phyloP scores from a whole-genome alignment of 2,329 filamentous ascomycete species.

The Chaetomium strumarium region DNA sequence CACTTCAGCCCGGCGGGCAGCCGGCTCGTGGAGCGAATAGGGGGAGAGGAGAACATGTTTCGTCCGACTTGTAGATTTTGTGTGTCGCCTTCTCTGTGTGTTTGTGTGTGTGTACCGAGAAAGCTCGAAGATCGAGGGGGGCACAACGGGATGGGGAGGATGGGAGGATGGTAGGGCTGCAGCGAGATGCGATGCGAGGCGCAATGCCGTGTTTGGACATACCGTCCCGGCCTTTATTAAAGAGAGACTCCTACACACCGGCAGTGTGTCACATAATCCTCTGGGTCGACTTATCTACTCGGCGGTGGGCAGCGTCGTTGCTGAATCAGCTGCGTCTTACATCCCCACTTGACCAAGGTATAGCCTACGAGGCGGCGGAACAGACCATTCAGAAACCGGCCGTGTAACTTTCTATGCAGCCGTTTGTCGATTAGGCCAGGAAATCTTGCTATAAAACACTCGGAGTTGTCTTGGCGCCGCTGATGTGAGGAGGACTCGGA shows the following conservation, averaged over 20 bases:
- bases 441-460: neutral
- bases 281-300: neutral
- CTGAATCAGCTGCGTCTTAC: conserved; percentile 21
- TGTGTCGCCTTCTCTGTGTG: too few species aligned
- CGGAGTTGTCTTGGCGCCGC: conserved; percentile 10
- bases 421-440: neutral
- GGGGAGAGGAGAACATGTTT: conserved; percentile 17
- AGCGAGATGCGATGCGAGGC: neutral
- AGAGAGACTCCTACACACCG: neutral
- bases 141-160: neutral
- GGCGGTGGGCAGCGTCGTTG: conserved; percentile 12
- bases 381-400: neutral
- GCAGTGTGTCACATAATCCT: neutral
- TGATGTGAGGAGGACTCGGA: neutral
- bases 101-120: neutral
- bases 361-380: neutral
- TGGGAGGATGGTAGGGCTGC: neutral
- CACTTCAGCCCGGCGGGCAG: conserved; percentile 15
- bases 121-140: neutral
- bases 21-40: conserved; percentile 22
- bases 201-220: neutral
- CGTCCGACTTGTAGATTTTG: neutral
- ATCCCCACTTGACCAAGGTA: conserved; percentile 17
- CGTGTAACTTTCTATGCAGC: conserved; percentile 1
- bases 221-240: neutral